Conservation (phyloP, 225 moss, liverwort and hornwort genomes). For the Straminergon stramineum region DNA sequence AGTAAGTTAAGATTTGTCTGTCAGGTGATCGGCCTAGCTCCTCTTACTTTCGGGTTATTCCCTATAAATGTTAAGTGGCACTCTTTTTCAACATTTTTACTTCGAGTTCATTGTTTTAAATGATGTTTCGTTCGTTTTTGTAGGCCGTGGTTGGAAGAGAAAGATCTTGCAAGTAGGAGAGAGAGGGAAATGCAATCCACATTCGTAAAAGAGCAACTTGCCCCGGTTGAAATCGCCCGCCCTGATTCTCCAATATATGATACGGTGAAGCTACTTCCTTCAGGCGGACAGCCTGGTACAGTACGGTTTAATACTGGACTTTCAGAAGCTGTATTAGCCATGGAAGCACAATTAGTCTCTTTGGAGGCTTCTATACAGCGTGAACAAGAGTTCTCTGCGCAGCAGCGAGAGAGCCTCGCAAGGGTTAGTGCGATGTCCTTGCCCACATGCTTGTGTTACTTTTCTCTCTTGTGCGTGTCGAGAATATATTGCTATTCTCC, state of each 20-base stretch:
- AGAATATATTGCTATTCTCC: neutral
- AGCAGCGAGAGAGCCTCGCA: constrained; percentile 48
- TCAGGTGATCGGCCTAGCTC: neutral
- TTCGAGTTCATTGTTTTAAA: neutral
- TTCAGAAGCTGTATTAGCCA: constrained; percentile 57
- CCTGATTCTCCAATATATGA: constrained; percentile 3
- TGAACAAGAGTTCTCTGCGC: constrained; percentile 51
- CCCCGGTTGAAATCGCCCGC: neutral
- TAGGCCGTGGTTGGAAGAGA: constrained; percentile 59
- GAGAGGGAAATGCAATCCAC: neutral
- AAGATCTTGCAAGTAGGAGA: constrained; percentile 8
- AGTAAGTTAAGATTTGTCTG: constrained; percentile 30
- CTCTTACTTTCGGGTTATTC: neutral
- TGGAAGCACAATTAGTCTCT: constrained; percentile 72
- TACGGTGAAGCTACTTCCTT: constrained; percentile 14
- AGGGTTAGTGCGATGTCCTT: constrained; percentile 22
- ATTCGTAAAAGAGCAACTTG: neutral
- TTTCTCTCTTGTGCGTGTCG: neutral
- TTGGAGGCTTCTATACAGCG: constrained; percentile 63
- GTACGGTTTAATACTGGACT: constrained; percentile 44
- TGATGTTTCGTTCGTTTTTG: neutral
- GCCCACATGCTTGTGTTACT: neutral
- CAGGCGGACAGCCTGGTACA: constrained; percentile 18
- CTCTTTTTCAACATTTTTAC: neutral
- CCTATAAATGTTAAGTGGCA: neutral